Evolutionary conservation across 73 alveolate genomes (phyloP).

Genomic region (Paramecium pentaurelia): DNA sequence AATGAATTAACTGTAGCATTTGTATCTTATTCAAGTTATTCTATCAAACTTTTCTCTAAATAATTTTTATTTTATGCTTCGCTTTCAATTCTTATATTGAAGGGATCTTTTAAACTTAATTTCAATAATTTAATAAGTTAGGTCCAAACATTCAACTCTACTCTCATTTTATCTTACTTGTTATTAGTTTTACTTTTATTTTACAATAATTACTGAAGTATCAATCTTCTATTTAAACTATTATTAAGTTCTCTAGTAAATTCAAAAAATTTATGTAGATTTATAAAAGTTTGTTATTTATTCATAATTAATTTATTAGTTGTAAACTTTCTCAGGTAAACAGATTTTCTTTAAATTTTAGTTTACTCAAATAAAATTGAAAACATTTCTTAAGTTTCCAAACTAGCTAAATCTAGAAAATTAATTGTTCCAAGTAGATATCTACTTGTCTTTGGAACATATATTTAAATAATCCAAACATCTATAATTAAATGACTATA

Average conservation of each 20-base stretch:
- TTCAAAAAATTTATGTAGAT: conserved; percentile 16
- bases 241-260: conserved; percentile 25
- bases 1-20: background rate
- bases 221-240: background rate
- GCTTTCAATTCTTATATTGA: background rate
- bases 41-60: background rate
- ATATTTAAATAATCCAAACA: conserved; percentile 15
- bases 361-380: background rate
- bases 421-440: conserved; percentile 13
- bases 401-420: background rate
- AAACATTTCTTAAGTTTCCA: background rate
- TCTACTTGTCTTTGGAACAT: conserved; percentile 36
- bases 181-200: background rate
- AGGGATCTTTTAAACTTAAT: background rate
- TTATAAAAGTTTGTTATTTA: background rate
- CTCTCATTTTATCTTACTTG: background rate
- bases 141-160: background rate
- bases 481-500: conserved; percentile 17
- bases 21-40: conserved; percentile 32
- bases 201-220: background rate
- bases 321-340: background rate
- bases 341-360: background rate
- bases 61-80: conserved; percentile 16
- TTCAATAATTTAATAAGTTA: background rate
- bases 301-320: background rate